Conservation (phyloP, 805 yeast species). For the Saccharomycopsis guyanensis region DNA sequence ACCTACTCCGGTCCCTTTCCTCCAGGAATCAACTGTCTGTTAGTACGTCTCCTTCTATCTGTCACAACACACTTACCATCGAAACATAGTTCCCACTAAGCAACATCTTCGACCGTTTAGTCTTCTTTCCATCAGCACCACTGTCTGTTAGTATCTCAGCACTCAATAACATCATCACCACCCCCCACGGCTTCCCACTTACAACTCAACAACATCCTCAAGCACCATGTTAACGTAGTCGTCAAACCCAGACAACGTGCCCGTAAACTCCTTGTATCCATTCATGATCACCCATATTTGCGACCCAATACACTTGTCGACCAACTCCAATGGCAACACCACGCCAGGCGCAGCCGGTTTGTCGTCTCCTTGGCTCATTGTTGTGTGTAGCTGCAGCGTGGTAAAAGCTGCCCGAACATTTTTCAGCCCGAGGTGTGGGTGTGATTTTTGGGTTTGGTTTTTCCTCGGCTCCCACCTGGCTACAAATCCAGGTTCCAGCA, state of each 20-base stretch:
- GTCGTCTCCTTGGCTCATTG: too few relatives aligned
- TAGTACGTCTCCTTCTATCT: constrained; percentile 1
- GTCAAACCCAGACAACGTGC: constrained; percentile 86
- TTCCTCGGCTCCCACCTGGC: too few relatives aligned
- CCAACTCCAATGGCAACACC: constrained; percentile 70
- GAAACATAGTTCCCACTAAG: constrained; percentile 67
- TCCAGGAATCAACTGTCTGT: constrained; percentile 16
- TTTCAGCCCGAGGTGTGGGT: too few relatives aligned
- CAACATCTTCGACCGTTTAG: constrained; percentile 50
- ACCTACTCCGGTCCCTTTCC: constrained; percentile 3
- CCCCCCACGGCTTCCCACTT: constrained; percentile 18
- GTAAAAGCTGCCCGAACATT: too few relatives aligned
- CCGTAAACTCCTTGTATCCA: constrained; percentile 70
- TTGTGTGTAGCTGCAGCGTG: too few relatives aligned
- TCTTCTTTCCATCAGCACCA: constrained; percentile 37
- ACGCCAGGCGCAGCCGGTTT: constrained; percentile 22
- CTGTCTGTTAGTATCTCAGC: constrained; percentile 16
- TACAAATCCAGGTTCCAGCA: too few relatives aligned
- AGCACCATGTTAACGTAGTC: constrained; percentile 90
- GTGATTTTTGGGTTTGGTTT: too few relatives aligned
- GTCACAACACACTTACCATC: constrained; percentile 43
- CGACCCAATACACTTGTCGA: constrained; percentile 81
- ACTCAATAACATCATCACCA: constrained; percentile 9
- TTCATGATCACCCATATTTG: constrained; percentile 61
- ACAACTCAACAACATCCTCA: constrained; percentile 63